Conservation (phyloP, 116 monocot genomes). For the Papilionanthe hybrid region DNA sequence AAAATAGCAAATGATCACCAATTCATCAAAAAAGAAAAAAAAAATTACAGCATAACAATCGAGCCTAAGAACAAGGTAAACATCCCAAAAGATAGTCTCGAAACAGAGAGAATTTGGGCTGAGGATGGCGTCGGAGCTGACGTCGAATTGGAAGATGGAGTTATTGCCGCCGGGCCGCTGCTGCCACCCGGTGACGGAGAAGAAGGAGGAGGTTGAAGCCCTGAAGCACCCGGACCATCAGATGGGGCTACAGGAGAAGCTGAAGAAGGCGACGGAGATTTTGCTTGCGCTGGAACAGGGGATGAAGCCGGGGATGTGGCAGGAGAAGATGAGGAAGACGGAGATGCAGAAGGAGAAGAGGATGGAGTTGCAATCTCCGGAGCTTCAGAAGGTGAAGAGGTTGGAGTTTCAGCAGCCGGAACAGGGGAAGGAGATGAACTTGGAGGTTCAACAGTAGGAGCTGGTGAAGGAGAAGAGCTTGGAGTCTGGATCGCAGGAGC, state of each 20-base stretch:
- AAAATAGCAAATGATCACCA: background rate
- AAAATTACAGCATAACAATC: conserved; percentile 6
- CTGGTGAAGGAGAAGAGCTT: background rate
- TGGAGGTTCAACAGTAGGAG: conserved; percentile 1
- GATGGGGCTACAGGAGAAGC: background rate
- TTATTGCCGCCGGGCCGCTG: background rate
- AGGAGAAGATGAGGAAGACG: conserved; percentile 10
- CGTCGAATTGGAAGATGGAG: background rate
- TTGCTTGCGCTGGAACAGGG: background rate
- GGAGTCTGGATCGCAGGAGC: conserved; percentile 2
- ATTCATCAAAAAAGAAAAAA: background rate
- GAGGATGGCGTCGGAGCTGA: background rate
- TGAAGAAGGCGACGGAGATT: background rate
- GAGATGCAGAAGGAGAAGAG: background rate
- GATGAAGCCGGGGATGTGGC: conserved; percentile 3
- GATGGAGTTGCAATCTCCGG: background rate
- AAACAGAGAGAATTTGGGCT: background rate
- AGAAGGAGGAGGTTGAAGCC: background rate
- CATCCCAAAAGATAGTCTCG: background rate
- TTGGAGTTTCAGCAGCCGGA: background rate
- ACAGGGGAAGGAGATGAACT: background rate
- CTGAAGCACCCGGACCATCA: background rate
- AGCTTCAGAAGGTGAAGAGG: conserved; percentile 2
- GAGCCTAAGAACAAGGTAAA: conserved; percentile 6
- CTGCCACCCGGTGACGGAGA: background rate